phyloP scores from a whole-genome alignment of 768 basidiomycete species.

The Pleurotus cornucopiae region DNA sequence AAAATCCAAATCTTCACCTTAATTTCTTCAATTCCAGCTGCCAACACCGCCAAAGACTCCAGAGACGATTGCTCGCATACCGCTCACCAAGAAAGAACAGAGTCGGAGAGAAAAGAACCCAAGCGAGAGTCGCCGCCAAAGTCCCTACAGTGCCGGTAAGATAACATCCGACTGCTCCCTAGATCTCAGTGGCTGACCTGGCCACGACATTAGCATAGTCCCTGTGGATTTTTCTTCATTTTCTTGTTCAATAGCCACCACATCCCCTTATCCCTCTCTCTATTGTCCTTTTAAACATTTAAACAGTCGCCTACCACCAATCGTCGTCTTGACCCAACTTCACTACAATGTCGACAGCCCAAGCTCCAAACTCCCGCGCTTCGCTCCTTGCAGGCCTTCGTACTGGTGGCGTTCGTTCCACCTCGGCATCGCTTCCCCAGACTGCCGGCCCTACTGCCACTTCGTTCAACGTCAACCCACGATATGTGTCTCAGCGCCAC shows the following conservation, averaged over 20 bases:
- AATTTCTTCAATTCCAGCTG: neutral
- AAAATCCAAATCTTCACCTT: constrained; percentile 18
- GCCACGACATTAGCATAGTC: neutral
- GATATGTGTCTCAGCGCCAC: constrained; percentile 44
- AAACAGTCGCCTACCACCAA: neutral
- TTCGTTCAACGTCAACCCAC: constrained; percentile 44
- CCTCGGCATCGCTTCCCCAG: constrained; percentile 57
- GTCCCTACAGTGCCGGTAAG: neutral
- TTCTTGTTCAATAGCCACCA: constrained; percentile 3
- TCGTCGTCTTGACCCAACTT: constrained; percentile 8
- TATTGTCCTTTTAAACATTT: neutral
- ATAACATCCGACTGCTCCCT: neutral
- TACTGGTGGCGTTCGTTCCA: constrained; percentile 85
- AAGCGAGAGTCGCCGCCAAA: constrained; percentile 15
- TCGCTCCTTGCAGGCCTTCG: constrained; percentile 86
- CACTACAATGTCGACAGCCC: constrained; percentile 39
- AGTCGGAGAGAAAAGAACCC: constrained; percentile 3
- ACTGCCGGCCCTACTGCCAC: constrained; percentile 58
- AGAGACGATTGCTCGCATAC: constrained; percentile 7
- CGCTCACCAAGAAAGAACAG: neutral
- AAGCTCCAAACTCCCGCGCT: constrained; percentile 57
- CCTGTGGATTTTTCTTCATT: constrained; percentile 5
- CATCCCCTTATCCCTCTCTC: neutral
- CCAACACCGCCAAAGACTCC: constrained; percentile 17
- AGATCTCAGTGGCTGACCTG: neutral